Percentiles rank a stretch among this genome's conserved stretches.
Conservation (phyloP, 2,329 filamentous ascomycete genomes). For the Meredithiella fracta region DNA sequence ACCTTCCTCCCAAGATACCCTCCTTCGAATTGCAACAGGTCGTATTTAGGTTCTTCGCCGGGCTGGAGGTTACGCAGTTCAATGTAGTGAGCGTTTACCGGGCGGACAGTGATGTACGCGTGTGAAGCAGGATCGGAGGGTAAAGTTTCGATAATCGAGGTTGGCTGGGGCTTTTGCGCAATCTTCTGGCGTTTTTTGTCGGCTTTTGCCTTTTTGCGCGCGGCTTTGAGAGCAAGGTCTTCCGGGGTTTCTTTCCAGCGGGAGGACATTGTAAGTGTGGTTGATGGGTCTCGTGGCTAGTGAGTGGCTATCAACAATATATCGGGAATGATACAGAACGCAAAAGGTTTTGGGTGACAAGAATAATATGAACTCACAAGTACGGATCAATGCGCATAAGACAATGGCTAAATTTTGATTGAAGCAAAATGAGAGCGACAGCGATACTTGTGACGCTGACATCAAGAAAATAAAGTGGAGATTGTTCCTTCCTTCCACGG, state of each 20-base stretch:
- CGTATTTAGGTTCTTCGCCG: slow-evolving; percentile 25
- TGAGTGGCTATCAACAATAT: no score
- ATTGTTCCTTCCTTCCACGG: background rate
- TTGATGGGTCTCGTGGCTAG: no score
- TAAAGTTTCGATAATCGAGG: slow-evolving; percentile 17
- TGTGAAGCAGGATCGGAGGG: slow-evolving; percentile 32
- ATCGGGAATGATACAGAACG: no score
- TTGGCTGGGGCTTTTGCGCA: slow-evolving; percentile 43
- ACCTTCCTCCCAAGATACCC: slow-evolving; percentile 48
- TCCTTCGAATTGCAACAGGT: slow-evolving; percentile 53
- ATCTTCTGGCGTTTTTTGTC: slow-evolving; percentile 46
- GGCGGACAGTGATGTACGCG: slow-evolving; percentile 37
- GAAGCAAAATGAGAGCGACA: background rate
- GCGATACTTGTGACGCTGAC: no score
- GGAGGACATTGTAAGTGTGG: slow-evolving; percentile 39
- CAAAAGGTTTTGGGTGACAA: no score
- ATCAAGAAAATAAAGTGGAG: no score
- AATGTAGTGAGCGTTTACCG: slow-evolving; percentile 17
- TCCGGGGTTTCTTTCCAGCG: slow-evolving; percentile 80
- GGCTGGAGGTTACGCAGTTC: slow-evolving; percentile 15
- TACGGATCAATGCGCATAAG: no score
- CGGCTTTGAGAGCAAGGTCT: slow-evolving; percentile 56
- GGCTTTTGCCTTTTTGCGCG: slow-evolving; percentile 21
- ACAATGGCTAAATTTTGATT: no score
- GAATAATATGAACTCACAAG: no score